phyloP scores from a whole-genome alignment of 1,284 basidiomycete genomes.

The Tilletia indica region DNA sequence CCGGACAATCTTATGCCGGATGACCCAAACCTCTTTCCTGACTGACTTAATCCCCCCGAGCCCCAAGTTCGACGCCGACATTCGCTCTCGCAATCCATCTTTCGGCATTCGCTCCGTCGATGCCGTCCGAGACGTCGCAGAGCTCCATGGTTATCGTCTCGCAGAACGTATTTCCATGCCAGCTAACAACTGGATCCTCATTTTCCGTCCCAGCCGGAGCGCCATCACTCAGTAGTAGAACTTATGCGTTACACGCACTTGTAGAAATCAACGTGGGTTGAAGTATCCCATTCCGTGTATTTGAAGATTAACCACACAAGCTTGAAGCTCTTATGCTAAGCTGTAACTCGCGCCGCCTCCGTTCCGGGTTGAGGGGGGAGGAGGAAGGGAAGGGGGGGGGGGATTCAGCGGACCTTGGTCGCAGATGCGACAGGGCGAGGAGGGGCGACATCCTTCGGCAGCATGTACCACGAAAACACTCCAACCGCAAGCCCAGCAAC shows the following conservation, averaged over 20 bases:
- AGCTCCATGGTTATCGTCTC: constrained; percentile 31
- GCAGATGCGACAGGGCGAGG: constrained; percentile 18
- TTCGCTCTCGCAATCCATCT: constrained; percentile 27
- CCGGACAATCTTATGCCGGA: background rate
- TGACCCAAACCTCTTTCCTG: background rate
- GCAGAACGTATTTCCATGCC: constrained; percentile 32
- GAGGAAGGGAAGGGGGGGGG: too few relatives aligned
- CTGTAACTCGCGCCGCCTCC: too few relatives aligned
- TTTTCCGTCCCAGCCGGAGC: constrained; percentile 61
- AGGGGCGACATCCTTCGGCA: constrained; percentile 33
- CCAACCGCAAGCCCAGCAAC: constrained; percentile 66
- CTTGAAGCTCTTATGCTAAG: too few relatives aligned
- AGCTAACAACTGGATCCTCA: constrained; percentile 27
- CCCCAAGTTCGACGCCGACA: constrained; percentile 31
- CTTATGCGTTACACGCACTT: too few relatives aligned
- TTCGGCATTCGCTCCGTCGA: constrained; percentile 40
- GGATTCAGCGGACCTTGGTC: constrained; percentile 59
- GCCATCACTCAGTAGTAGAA: too few relatives aligned
- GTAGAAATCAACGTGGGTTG: too few relatives aligned
- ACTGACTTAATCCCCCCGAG: background rate
- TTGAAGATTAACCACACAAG: too few relatives aligned
- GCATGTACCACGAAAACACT: constrained; percentile 36
- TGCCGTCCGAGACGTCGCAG: constrained; percentile 28
- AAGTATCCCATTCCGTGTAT: too few relatives aligned
- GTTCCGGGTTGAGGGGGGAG: too few relatives aligned